A percentile compares a stretch with the other conserved stretches of the same genome.
These are phyloP conservation scores for Lomentospora prolificans DNA, from an alignment of 2,329 filamentous ascomycete genomes.

Conservation along the genomic window DNA sequence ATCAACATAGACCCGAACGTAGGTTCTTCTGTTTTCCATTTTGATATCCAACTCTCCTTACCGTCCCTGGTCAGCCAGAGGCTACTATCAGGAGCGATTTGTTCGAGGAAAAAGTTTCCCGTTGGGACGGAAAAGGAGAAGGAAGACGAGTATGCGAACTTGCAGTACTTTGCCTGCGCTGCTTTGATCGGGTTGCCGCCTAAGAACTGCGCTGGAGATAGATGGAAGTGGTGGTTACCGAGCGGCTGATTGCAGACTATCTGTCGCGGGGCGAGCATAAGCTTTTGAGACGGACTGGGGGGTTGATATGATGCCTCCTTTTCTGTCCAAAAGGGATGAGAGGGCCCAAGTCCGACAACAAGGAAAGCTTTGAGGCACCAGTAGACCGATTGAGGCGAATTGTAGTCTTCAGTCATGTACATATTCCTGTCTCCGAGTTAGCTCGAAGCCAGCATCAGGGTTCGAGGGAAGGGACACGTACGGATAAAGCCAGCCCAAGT, in stretches of 20 bases:
- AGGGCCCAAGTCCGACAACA: constrained; percentile 23
- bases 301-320: constrained; percentile 22
- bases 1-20: constrained; percentile 8
- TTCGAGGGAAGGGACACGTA: no score
- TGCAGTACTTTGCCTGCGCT: constrained; percentile 33
- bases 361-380: constrained; percentile 44
- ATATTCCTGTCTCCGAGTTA: constrained; percentile 31
- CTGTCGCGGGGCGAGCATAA: constrained; percentile 26
- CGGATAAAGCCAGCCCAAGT: constrained; percentile 30
- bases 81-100: constrained; percentile 23
- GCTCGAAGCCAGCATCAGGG: no score
- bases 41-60: constrained; percentile 20
- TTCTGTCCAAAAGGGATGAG: constrained; percentile 34
- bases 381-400: constrained; percentile 45
- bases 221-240: constrained; percentile 30
- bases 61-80: constrained; percentile 21
- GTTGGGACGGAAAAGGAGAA: constrained; percentile 35
- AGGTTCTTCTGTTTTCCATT: constrained; percentile 18
- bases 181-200: constrained; percentile 27
- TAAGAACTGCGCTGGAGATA: constrained; percentile 28
- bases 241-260: constrained; percentile 29
- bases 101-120: constrained; percentile 20
- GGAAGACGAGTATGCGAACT: constrained; percentile 37
- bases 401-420: constrained; percentile 47
- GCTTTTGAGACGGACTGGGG: not conserved